Evolutionary conservation across 2,329 filamentous ascomycete species (phyloP).

Genomic region (Ceratocystis ficicola): DNA sequence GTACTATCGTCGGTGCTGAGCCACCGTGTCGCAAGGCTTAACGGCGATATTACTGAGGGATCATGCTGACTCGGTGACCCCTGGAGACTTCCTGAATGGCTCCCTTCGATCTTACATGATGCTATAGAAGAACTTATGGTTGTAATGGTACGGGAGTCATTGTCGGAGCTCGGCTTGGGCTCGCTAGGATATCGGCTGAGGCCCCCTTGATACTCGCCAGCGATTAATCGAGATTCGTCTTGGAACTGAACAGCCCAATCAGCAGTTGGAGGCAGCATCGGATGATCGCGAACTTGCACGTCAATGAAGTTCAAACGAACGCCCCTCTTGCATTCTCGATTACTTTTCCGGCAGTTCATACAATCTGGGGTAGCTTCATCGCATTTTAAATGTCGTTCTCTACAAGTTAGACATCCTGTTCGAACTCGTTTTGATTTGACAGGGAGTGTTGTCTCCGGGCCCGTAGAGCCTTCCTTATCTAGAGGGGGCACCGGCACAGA

Average conservation of each 20-base stretch:
- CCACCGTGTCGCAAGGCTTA: slow-evolving; percentile 19
- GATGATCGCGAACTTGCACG: slow-evolving; percentile 58
- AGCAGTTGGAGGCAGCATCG: slow-evolving; percentile 46
- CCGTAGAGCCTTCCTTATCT: slow-evolving; percentile 12
- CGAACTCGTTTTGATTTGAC: slow-evolving; percentile 71
- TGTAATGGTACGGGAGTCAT: slow-evolving; percentile 28
- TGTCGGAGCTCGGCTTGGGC: slow-evolving; percentile 22
- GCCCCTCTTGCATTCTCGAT: slow-evolving; percentile 71
- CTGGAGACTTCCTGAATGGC: slow-evolving; percentile 10
- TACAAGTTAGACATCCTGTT: slow-evolving; percentile 81
- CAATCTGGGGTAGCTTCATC: slow-evolving; percentile 57
- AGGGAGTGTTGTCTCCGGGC: slow-evolving; percentile 12
- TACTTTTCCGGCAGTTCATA: slow-evolving; percentile 80
- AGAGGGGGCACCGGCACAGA: background rate
- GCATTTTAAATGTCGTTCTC: slow-evolving; percentile 82
- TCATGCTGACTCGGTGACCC: slow-evolving; percentile 17
- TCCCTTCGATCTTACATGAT: slow-evolving; percentile 4
- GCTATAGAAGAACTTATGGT: slow-evolving; percentile 21
- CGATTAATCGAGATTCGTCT: slow-evolving; percentile 82
- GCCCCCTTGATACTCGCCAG: slow-evolving; percentile 78
- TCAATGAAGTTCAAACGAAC: slow-evolving; percentile 87
- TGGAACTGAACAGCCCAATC: slow-evolving; percentile 68
- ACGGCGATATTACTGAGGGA: slow-evolving; percentile 10
- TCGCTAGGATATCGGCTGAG: slow-evolving; percentile 53
- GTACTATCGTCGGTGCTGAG: slow-evolving; percentile 13